Conservation (phyloP, 768 basidiomycete genomes). For the Suillus ampliporus region DNA sequence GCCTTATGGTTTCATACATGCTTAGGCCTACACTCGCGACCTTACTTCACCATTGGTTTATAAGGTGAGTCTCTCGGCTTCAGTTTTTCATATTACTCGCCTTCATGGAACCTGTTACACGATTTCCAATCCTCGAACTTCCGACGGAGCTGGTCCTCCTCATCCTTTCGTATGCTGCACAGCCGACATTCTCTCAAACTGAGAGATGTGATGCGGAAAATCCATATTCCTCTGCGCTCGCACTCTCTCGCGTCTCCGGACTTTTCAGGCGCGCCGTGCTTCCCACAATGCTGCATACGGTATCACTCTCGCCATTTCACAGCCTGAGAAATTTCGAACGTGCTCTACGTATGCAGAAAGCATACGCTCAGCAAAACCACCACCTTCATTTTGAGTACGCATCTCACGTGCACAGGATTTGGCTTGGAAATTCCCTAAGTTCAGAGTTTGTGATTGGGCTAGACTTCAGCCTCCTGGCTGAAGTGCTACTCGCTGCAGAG, state of each 20-base stretch:
- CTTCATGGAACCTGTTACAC: slow-evolving; percentile 1
- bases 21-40: too few species aligned
- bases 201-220: not conserved
- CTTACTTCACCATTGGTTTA: not conserved
- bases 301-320: slow-evolving; percentile 32
- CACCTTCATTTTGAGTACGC: slow-evolving; percentile 40
- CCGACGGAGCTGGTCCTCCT: slow-evolving; percentile 43
- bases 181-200: slow-evolving; percentile 22
- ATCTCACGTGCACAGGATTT: slow-evolving; percentile 39
- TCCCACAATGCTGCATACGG: slow-evolving; percentile 45
- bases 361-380: slow-evolving; percentile 15
- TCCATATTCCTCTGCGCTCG: slow-evolving; percentile 30
- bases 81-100: not conserved
- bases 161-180: slow-evolving; percentile 38
- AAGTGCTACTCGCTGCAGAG: slow-evolving; percentile 3
- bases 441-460: not conserved
- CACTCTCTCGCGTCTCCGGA: slow-evolving; percentile 41
- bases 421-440: slow-evolving; percentile 18
- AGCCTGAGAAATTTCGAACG: slow-evolving; percentile 32
- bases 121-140: slow-evolving; percentile 30
- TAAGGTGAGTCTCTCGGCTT: not conserved
- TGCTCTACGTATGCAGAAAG: slow-evolving; percentile 35
- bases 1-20: too few species aligned
- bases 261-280: slow-evolving; percentile 41
- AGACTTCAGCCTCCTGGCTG: slow-evolving; percentile 26